phyloP scores from a whole-genome alignment of 2,329 filamentous ascomycete species.

The Epichloe baconii region DNA sequence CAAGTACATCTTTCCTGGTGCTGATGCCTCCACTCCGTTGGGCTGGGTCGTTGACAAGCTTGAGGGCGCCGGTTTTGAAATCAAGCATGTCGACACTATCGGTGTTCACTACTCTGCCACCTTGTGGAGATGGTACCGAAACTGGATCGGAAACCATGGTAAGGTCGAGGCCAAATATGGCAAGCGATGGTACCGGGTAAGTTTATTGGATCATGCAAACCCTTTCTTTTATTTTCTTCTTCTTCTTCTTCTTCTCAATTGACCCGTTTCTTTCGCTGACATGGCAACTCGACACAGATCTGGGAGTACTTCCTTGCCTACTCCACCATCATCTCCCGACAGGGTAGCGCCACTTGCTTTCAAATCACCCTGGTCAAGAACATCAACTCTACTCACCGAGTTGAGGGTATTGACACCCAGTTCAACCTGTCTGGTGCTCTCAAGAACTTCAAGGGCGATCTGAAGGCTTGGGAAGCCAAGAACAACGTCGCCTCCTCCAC shows the following conservation, averaged over 20 bases:
- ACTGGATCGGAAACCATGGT: slow-evolving; percentile 90
- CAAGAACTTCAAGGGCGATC: slow-evolving; percentile 22
- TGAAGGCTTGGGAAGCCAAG: slow-evolving; percentile 22
- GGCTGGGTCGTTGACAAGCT: slow-evolving; percentile 76
- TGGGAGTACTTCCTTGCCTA: slow-evolving; percentile 90
- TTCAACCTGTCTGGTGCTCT: slow-evolving; percentile 54
- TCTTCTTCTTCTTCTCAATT: too few relatives aligned
- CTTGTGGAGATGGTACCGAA: slow-evolving; percentile 95
- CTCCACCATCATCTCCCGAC: slow-evolving; percentile 73
- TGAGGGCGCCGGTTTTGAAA: slow-evolving; percentile 58
- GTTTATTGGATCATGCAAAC: slow-evolving; percentile 16
- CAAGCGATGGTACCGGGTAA: slow-evolving; percentile 84
- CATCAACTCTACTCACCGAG: slow-evolving; percentile 75
- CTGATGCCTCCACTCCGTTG: slow-evolving; percentile 86
- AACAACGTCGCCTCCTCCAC: slow-evolving; percentile 22
- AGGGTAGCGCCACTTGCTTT: slow-evolving; percentile 77
- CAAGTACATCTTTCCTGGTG: slow-evolving; percentile 97
- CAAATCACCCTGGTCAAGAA: slow-evolving; percentile 88
- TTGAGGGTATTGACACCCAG: slow-evolving; percentile 62
- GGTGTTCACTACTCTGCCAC: slow-evolving; percentile 96
- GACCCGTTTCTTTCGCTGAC: background rate
- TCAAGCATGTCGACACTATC: slow-evolving; percentile 85
- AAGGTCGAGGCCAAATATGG: slow-evolving; percentile 95
- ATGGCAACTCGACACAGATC: slow-evolving; percentile 37
- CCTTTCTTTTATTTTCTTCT: background rate